Evolutionary conservation across 1,139 yeast genomes (phyloP), one percentile per base, ranked within the genome.

Genomic region (Blastobotrys arbuscula): DNA sequence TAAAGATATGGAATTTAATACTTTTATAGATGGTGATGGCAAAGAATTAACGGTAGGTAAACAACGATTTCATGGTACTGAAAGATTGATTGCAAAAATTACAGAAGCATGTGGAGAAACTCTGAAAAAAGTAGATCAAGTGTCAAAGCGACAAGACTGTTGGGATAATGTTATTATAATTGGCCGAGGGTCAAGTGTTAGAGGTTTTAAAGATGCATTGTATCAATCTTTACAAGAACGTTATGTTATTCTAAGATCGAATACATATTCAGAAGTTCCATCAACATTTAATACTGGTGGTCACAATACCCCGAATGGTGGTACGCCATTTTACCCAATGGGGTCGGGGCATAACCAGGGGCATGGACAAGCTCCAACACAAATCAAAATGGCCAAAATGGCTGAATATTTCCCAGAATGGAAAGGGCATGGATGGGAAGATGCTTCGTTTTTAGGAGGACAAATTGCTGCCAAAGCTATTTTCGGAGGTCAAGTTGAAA

Each of bases 341-440:
- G n/a, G n/a, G n/a, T n/a, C n/a, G n/a, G n/a, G n/a, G n/a, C 58
- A 47, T 39, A 61, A 55, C 47, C 62, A 53, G 36, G 67, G 68
- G 36, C 70, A 66, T 49, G 65, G 69, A 23, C 97, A 90, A 67
- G 90, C 84, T 1, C 97, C 97, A 16, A 79, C 82, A 19, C 73
- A 81, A 12, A 77, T 90, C 49, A 81, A 77, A 57, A 64, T 81
- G 47, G 81, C 83, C 30, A 84, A 83, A 59, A 76, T 80, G 63
- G 95, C 97, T 0, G 97, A 90, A 46, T 90, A 92, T 66, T 92
- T 92, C 68, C 88, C 95, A 0, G 96, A 88, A 59, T 92, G 97
- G 97, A 90, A 90, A 67, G 82, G 82, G 58, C 78, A 79, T 40
- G 88, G 87, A 2, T 84, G 84, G 79, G 82, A 84, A 53, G 92